A percentile compares a stretch with the other conserved stretches of the same genome.
Conservation (phyloP, 2,329 filamentous ascomycete species). For the Penicillium occitanis region DNA sequence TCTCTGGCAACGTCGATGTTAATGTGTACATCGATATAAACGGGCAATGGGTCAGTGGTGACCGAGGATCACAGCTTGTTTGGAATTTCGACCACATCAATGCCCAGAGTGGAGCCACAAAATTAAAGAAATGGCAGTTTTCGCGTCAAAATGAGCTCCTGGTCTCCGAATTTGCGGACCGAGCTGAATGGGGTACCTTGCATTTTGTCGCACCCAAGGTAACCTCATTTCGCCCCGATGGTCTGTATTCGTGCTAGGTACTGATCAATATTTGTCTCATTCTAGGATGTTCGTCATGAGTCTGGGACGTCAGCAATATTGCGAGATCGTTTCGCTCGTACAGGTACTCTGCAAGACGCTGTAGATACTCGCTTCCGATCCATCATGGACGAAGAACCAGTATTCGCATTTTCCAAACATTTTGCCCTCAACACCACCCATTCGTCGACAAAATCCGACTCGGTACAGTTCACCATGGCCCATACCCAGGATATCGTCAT, state of each 20-base stretch:
- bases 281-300: conserved; percentile 63
- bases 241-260: neutral
- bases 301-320: conserved; percentile 66
- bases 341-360: conserved; percentile 64
- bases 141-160: conserved; percentile 57
- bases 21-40: conserved; percentile 67
- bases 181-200: conserved; percentile 79
- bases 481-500: conserved; percentile 76
- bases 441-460: conserved; percentile 45
- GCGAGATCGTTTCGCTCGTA: conserved; percentile 67
- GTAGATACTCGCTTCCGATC: conserved; percentile 66
- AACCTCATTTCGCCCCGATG: conserved; percentile 23
- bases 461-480: conserved; percentile 71
- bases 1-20: conserved; percentile 64
- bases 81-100: conserved; percentile 62
- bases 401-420: conserved; percentile 74
- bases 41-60: conserved; percentile 79
- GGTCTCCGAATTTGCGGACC: conserved; percentile 72
- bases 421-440: conserved; percentile 54
- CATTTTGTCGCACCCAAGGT: conserved; percentile 70
- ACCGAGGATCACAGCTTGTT: conserved; percentile 65
- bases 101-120: conserved; percentile 38
- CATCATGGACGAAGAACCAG: conserved; percentile 75
- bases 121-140: conserved; percentile 46
- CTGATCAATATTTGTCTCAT: neutral